A percentile compares a stretch with the other conserved stretches of the same genome.
Evolutionary conservation across 202 grass and related monocot genomes (phyloP).

Genomic region (Schoenoplectus triqueter): DNA sequence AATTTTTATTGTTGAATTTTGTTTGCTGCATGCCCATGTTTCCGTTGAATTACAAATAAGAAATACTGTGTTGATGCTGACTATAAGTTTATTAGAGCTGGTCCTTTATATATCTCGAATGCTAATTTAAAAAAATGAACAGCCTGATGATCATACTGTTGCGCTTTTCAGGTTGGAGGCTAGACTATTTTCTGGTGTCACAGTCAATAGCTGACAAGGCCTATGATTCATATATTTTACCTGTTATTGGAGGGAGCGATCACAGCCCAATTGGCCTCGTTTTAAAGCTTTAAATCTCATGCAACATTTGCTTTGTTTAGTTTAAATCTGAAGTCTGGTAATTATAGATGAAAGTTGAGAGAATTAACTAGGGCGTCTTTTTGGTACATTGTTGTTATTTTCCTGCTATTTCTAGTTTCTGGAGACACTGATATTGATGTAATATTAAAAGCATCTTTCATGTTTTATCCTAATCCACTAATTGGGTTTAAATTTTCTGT

Average conservation of each 20-base stretch:
- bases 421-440: conserved; percentile 31
- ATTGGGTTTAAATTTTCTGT: no score
- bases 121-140: not conserved
- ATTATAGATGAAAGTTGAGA: conserved; percentile 23
- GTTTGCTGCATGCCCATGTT: not conserved
- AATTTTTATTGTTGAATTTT: not conserved
- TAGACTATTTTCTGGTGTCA: conserved; percentile 93
- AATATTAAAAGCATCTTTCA: not conserved
- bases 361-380: not conserved
- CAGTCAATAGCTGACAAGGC: conserved; percentile 56
- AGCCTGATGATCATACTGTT: conserved; percentile 5
- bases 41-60: not conserved
- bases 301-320: conserved; percentile 31
- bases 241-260: conserved; percentile 76
- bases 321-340: conserved; percentile 28
- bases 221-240: conserved; percentile 84
- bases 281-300: conserved; percentile 60
- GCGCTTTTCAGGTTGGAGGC: conserved; percentile 65
- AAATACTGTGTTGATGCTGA: not conserved
- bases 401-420: conserved; percentile 30
- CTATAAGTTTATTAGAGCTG: not conserved
- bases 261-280: conserved; percentile 84
- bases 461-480: no score
- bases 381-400: not conserved
- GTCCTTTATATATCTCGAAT: not conserved